Base-by-base conservation (phyloP, 306 rosid species). In the Dalbergia oliveri region DNA sequence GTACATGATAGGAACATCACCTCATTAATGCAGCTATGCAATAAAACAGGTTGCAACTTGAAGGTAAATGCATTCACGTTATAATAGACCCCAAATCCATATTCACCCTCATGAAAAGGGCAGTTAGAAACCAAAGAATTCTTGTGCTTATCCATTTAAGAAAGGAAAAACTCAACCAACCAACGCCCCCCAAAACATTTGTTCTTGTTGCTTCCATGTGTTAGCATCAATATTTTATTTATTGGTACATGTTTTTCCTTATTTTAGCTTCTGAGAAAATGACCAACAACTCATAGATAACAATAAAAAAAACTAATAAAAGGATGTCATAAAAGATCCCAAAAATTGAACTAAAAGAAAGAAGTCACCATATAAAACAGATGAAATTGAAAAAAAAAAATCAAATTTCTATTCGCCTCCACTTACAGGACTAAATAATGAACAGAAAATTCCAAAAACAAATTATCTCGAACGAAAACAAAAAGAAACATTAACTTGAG, bases 131-230 rank as follows among this genome's bases (percentile, higher is more conserved):
- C 80, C 69, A 64, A 66, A 43, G 45, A 79, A 31, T 5, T 58
- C 69, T 72, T 57, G 39, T 16, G 71, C 68, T 76, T 80, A 57
- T 76, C 82, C 75, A 77, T n/a, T 37, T 4, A 3, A 41, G 23
- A 39, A 75, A 54, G 44, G 26, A 6, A 9, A 21, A 73, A 78
- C 47, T 4, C 39, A 34, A 33, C 41, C 35, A 23, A 62, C 23
- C 44, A 23, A 50, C 3, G 23, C 50, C 45, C 60, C 65, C 35
- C 31, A 1, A 11, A 43, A 34, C 54, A 34, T 54, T 41, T 59
- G 33, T 47, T 37, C 57, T 10, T 51, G 65, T 19, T 51, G 65
- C 74, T 37, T 60, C 49, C 54, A 15, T 68, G 35, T 75, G 51
- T 51, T 63, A 7, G n/a, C 16, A 33, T 49, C 16, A 26, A 9